Base-by-base conservation (phyloP, 345 rosid species). In the Lepidium africanum region DNA sequence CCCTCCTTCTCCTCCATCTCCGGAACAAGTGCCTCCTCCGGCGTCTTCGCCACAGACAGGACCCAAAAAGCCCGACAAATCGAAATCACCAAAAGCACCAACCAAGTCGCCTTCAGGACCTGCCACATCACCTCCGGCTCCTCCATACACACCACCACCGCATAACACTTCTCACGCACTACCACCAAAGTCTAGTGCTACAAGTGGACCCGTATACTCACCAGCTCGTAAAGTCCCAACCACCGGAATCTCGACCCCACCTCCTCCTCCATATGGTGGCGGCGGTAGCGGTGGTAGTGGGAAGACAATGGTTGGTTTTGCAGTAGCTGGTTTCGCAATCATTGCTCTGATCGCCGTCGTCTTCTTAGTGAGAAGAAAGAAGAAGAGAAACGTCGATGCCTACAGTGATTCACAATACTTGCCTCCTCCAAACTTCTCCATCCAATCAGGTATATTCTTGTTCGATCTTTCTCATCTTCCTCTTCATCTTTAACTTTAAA, bases 281-380 rank as follows among this genome's bases (percentile, higher is more conserved):
- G 58, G 59, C 68, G 25, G 49, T 25, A 25, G 27, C 4, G 27
- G 32, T 5, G 32, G 6, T 1, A 27, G 32, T 35, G 78, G 78
- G 11, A 49, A 67, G 35, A 70, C 76, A 7, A 73, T 67, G 45
- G 69, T 69, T 1, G 90, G 82, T 5, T 78, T 66, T 46, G 70
- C 86, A 9, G 78, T 80, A 3, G 92, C 77, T 1, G 83, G 87
- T 13, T 78, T 71, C 0, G 65, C 86, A n/a, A 33, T 94, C 13
- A 16, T 94, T 8, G 87, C 82, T 8, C 14, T 89, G 5, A 45
- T 94, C 9, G 85, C 83, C 7, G 38, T 79, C 40, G 59, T 85
- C 53, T 73, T 83, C 41, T 37, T 72, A 32, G 65, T 70, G n/a
- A 75, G 76, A 55, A 81, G 69, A 70, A 85, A 78, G 59, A 89